phyloP scores from a whole-genome alignment of 352 stramenopile species.

The Pythium aristosporum region DNA sequence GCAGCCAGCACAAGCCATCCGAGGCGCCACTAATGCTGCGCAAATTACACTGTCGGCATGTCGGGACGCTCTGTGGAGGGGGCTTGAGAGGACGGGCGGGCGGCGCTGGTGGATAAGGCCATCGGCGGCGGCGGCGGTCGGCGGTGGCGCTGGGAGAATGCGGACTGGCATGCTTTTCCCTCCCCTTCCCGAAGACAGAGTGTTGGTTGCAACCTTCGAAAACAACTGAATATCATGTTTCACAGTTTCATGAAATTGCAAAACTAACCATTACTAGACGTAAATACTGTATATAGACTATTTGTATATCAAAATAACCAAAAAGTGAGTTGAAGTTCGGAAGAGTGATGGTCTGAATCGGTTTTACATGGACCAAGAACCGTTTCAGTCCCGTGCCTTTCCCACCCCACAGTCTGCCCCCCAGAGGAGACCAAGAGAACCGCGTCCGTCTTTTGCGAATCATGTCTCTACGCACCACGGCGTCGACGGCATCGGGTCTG shows the following conservation, averaged over 20 bases:
- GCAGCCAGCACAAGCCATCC: not conserved
- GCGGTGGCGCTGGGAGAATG: not conserved
- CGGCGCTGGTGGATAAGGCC: not conserved
- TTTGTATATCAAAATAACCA: not conserved
- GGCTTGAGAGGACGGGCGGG: not conserved
- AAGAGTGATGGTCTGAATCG: constrained; percentile 22
- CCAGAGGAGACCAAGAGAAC: no score
- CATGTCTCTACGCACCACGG: not conserved
- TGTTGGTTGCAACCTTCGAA: constrained; percentile 2
- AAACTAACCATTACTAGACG: not conserved
- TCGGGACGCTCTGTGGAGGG: not conserved
- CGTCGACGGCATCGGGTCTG: not conserved
- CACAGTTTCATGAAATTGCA: not conserved
- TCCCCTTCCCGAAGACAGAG: not conserved
- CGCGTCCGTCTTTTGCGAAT: no score
- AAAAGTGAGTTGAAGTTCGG: constrained; percentile 21
- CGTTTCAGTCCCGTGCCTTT: not conserved
- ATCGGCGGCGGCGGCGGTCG: not conserved
- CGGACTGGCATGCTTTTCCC: not conserved
- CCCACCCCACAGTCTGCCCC: not conserved
- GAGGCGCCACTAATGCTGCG: not conserved
- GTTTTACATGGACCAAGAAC: not conserved
- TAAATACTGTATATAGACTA: not conserved
- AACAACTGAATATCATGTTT: constrained; percentile 1
- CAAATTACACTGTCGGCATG: constrained; percentile 2